Conservation (phyloP, 768 basidiomycete species). For the Suillus occidentalis region DNA sequence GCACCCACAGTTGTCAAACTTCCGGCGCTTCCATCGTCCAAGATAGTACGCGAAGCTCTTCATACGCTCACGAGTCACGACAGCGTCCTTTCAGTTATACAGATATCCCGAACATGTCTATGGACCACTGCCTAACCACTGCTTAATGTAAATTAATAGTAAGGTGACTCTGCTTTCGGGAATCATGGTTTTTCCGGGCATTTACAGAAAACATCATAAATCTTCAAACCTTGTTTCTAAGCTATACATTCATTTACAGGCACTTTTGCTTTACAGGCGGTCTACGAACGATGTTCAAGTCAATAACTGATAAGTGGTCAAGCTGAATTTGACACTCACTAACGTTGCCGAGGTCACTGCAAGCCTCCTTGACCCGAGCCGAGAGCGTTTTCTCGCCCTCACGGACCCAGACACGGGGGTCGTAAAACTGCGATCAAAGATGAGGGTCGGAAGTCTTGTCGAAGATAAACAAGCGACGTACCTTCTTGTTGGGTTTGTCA, state of each 20-base stretch:
- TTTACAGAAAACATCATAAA: background rate
- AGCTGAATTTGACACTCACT: conserved; percentile 34
- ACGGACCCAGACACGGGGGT: conserved; percentile 98
- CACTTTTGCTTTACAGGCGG: background rate
- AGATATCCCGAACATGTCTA: background rate
- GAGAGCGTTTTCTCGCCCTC: conserved; percentile 94
- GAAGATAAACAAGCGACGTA: conserved; percentile 22
- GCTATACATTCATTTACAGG: background rate
- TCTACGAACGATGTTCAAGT: conserved; percentile 25
- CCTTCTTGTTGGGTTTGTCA: conserved; percentile 99
- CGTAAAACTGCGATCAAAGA: conserved; percentile 62
- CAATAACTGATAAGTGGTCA: background rate
- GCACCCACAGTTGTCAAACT: conserved; percentile 2
- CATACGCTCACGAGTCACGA: background rate
- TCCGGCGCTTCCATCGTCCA: background rate
- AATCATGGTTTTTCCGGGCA: background rate
- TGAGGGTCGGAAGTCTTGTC: background rate
- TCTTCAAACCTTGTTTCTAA: background rate
- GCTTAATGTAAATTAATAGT: background rate
- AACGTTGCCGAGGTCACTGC: conserved; percentile 79
- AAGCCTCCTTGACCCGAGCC: conserved; percentile 91
- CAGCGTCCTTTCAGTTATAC: background rate
- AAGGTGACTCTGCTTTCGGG: background rate
- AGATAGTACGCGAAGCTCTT: background rate
- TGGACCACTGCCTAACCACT: background rate